Conservation (phyloP, 345 rosid species). For the Lenwebbia sp. region DNA sequence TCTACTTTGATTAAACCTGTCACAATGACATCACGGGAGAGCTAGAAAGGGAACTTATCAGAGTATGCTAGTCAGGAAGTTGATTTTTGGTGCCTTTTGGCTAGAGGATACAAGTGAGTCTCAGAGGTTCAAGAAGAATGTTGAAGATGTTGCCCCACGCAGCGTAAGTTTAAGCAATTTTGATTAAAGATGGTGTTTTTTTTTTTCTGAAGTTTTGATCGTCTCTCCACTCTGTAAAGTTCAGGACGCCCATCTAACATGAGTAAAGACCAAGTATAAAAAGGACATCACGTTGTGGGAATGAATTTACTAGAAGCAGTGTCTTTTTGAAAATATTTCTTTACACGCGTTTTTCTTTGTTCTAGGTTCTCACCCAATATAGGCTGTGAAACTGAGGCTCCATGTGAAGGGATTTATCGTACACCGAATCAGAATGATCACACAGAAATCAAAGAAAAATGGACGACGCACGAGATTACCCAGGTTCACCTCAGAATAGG, state of each 20-base stretch:
- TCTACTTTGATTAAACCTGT: neutral
- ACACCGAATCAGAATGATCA: no score
- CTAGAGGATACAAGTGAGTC: neutral
- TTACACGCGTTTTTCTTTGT: neutral
- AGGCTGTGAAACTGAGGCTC: neutral
- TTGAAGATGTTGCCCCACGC: neutral
- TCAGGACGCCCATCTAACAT: neutral
- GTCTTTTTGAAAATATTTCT: neutral
- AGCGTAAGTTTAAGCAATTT: neutral
- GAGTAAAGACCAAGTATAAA: neutral
- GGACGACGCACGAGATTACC: no score
- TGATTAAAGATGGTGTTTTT: neutral
- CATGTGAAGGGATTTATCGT: no score
- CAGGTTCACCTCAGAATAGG: no score
- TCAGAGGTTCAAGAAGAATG: neutral
- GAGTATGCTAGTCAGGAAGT: neutral
- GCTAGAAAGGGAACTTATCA: neutral
- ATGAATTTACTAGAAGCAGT: neutral
- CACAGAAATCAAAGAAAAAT: no score
- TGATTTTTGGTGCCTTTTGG: neutral
- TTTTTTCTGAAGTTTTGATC: neutral
- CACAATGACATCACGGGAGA: neutral
- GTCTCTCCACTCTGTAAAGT: neutral
- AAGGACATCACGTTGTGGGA: neutral
- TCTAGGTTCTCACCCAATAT: neutral